Evolutionary conservation across 305 asterid species (phyloP).

Genomic region (Fraxinus velutina): DNA sequence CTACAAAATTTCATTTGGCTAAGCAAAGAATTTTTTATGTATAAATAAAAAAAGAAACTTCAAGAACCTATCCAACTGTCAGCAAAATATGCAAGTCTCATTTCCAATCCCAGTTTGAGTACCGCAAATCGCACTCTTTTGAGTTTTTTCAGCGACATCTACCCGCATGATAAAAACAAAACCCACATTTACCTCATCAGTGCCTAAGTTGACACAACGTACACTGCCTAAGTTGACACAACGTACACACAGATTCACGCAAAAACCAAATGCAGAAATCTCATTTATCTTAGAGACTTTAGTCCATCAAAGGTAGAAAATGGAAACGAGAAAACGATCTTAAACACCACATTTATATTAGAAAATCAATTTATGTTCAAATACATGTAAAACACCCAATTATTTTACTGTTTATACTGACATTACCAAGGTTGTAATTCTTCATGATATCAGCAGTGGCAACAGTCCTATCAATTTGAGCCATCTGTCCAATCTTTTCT

Average conservation of each 20-base stretch:
- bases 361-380: not conserved
- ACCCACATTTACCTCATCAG: conserved; percentile 15
- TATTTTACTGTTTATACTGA: not conserved
- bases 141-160: not conserved
- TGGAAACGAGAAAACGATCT: not conserved
- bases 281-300: not conserved
- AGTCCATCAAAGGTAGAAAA: conserved; percentile 19
- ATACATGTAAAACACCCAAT: conserved; percentile 12
- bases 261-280: not conserved
- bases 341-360: not conserved
- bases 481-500: conserved; percentile 92
- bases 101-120: not conserved
- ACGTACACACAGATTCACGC: not conserved
- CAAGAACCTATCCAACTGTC: conserved; percentile 3
- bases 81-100: not conserved
- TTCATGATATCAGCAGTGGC: conserved; percentile 63
- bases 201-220: conserved; percentile 8
- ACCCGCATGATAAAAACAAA: conserved; percentile 5
- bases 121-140: not conserved
- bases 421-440: conserved; percentile 60
- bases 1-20: not conserved
- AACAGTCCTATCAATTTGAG: conserved; percentile 71
- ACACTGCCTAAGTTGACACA: conserved; percentile 9
- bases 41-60: not conserved
- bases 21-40: not conserved